Base-by-base conservation (phyloP, 2,329 filamentous ascomycete genomes). In the Paraphoma chrysanthemicola region DNA sequence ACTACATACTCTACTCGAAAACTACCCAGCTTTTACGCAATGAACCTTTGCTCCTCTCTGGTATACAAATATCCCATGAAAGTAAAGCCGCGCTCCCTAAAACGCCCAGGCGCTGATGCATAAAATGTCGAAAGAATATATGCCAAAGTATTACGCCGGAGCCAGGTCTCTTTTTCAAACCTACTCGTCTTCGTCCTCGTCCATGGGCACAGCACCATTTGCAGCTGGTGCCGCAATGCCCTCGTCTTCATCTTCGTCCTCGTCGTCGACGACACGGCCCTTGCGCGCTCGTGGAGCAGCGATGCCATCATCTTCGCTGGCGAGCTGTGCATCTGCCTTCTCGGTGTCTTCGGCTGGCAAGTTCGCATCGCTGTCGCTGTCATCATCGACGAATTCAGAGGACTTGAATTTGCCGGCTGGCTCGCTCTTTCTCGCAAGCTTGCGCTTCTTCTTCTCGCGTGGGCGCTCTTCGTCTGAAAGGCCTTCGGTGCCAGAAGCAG, bases 381-480 rank as follows among this genome's bases (percentile, higher is more conserved):
- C 89, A 60, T 94, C 90, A 44, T 92, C 89, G 29, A 97, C 88
- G 60, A 93, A 86, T 77, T 96, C 93, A 1, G 86, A 88, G 48
- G 90, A 93, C 84, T 97, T 97, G 83, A 86, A 96, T 78, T 96
- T 96, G 74, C 76, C 78, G 67, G 72, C 46, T 0, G 68, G 67
- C 52, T 74, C 70, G 64, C 74, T 64, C 69, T 85, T 85, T 56
- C 85, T 78, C 65, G 87, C 85, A 50, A 88, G 68, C 68, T 84
- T 84, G 73, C 86, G 81, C 71, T 85, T 84, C 79, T 88, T 88
- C 78, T 88, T 88, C 78, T 85, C 85, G 51, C 78, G 77, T 17
- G 78, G 88, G 18, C 85, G 84, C 55, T 84, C 81, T 56, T 86
- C 87, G 76, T 89, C 90, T 72, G 80, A 70, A 0, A 72, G 70